These are phyloP conservation scores for Ascochyta fabae DNA, from an alignment of 2,329 filamentous ascomycete genomes.

Conservation along the genomic window DNA sequence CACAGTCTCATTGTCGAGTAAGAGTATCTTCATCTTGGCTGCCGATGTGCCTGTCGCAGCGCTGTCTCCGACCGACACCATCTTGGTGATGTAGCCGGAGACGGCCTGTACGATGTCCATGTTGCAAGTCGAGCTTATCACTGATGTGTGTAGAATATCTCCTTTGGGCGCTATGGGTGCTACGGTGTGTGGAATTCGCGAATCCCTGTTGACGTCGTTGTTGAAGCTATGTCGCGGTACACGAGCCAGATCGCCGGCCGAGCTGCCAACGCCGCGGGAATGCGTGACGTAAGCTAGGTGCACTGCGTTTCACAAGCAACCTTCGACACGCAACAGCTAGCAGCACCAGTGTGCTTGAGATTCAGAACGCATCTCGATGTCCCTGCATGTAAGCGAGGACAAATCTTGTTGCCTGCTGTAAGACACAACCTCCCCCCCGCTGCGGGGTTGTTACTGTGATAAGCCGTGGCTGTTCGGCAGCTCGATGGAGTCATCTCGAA, in stretches of 20 bases:
- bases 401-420: neutral
- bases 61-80: conserved; percentile 84
- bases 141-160: neutral
- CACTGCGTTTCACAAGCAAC: neutral
- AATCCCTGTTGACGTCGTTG: conserved; percentile 5
- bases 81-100: conserved; percentile 94
- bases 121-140: conserved; percentile 6
- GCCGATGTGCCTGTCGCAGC: conserved; percentile 70
- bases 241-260: conserved; percentile 12
- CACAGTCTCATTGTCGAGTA: conserved; percentile 91
- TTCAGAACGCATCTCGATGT: neutral
- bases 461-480: neutral
- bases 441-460: neutral
- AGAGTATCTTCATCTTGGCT: conserved; percentile 96
- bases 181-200: neutral
- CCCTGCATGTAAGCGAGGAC: neutral
- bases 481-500: neutral
- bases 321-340: neutral
- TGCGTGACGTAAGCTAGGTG: neutral
- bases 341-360: neutral
- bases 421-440: neutral
- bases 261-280: neutral
- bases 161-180: neutral
- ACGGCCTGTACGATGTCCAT: conserved; percentile 97
- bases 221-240: conserved; percentile 8